Evolutionary conservation across 2,329 filamentous ascomycete genomes (phyloP), one percentile per base, ranked within the genome.

Genomic region (Diplodia intermedia): DNA sequence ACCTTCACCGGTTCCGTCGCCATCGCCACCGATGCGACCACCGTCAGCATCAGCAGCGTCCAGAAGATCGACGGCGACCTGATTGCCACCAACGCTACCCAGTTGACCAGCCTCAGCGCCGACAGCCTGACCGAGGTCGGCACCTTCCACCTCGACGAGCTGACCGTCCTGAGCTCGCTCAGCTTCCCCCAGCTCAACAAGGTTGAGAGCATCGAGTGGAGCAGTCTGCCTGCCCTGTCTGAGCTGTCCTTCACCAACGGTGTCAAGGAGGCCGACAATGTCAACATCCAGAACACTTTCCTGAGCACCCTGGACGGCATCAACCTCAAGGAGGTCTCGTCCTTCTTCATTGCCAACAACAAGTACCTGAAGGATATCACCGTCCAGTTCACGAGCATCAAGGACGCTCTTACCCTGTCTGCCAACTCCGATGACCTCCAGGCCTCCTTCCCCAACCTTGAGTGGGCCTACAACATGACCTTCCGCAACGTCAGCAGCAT

Each of bases 271-370:
- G 91, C 91, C 69, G 82, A 82, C 71, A 86, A 82, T 71, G 86
- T 99, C 73, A 81, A 83, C 73, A 94, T 99, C 78, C 87, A 89
- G 81, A 95, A 99, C 84, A 99, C 95, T 62, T 89, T 90, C 80
- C 87, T 99, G 73, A 86, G 84, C 78, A 88, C 86, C 72, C 87
- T 99, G 69, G 85, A 90, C 72, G 93, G 93, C 76, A 91, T 99
- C 79, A 91, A 93, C 78, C 85, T 98, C 71, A 81, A 88, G 71
- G 85, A 86, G n/a, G 89, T 93, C 66, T 86, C 87, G 68, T 85
- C 83, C 72, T 87, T 99, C 78, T 85, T 91, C 79, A 90, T 99
- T 81, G 90, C 92, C 86, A 97, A 97, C 89, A 98, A 98, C 88
- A 83, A 83, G 70, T 90, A 90, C 77, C 86, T 99, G 74, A 88